These are phyloP conservation scores for Suillus plorans DNA, from an alignment of 768 basidiomycete genomes.

Conservation along the genomic window DNA sequence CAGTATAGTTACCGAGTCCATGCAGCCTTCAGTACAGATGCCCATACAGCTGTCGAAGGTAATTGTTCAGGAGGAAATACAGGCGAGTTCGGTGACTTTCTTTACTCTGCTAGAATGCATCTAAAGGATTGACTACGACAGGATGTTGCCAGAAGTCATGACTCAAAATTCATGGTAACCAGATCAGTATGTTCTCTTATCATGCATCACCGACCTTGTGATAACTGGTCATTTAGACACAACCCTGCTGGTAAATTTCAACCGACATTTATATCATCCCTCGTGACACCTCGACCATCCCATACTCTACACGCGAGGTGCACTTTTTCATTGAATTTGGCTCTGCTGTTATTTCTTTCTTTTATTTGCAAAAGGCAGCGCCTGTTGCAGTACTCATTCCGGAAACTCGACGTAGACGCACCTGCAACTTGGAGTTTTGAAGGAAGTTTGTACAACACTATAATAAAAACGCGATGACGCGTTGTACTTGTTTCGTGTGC, in stretches of 20 bases:
- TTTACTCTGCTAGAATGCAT: background rate
- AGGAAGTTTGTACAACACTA: background rate
- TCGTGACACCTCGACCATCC: background rate
- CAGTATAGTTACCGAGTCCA: slow-evolving; percentile 22
- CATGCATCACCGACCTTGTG: no score
- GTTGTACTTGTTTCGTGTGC: background rate
- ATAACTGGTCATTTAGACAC: background rate
- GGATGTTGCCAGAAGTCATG: no score
- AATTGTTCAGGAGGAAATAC: background rate
- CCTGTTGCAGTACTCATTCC: background rate
- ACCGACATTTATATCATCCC: background rate
- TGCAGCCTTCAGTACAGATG: slow-evolving; percentile 1
- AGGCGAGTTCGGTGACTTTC: background rate
- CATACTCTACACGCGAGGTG: background rate
- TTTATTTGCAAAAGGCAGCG: background rate
- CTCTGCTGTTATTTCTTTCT: background rate
- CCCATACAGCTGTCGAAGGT: slow-evolving; percentile 7
- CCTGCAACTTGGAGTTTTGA: background rate
- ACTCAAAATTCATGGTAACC: background rate
- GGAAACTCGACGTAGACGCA: background rate
- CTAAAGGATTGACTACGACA: background rate
- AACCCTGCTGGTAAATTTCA: background rate
- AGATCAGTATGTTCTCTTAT: background rate
- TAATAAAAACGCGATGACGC: background rate
- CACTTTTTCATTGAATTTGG: background rate